Evolutionary conservation across 441 rosid species (phyloP).

Genomic region (Mallotus japonicus): DNA sequence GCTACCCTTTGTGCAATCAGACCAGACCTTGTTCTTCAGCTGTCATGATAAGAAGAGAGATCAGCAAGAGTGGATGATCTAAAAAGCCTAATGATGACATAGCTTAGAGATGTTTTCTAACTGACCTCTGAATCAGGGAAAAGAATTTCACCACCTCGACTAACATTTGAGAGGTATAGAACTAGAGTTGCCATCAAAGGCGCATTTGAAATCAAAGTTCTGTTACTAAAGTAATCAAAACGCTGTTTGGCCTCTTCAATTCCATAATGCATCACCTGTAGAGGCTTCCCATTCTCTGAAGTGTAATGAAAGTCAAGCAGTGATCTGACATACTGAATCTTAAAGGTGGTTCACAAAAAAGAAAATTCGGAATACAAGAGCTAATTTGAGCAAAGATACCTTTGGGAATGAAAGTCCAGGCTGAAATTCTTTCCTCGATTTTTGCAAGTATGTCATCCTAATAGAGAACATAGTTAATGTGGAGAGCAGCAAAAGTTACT

Average conservation of each 20-base stretch:
- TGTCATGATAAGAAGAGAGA: slow-evolving; percentile 26
- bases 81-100: not conserved
- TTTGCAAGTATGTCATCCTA: slow-evolving; percentile 62
- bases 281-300: slow-evolving; percentile 59
- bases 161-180: slow-evolving; percentile 73
- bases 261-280: slow-evolving; percentile 51
- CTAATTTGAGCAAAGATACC: slow-evolving; percentile 34
- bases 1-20: slow-evolving; percentile 50
- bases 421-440: slow-evolving; percentile 75
- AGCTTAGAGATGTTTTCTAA: slow-evolving; percentile 20
- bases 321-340: slow-evolving; percentile 11
- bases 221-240: slow-evolving; percentile 52
- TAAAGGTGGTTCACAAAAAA: not conserved
- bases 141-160: slow-evolving; percentile 70
- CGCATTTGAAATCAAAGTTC: slow-evolving; percentile 28
- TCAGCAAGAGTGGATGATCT: slow-evolving; percentile 6
- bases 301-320: slow-evolving; percentile 15
- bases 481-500: slow-evolving; percentile 9
- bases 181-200: slow-evolving; percentile 58
- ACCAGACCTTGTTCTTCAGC: slow-evolving; percentile 50
- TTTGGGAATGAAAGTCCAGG: slow-evolving; percentile 88
- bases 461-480: slow-evolving; percentile 18
- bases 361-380: slow-evolving; percentile 10
- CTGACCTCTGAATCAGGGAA: slow-evolving; percentile 74
- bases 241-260: slow-evolving; percentile 44